These are phyloP conservation scores for Tuber magnatum DNA, from an alignment of 495 filamentous ascomycete genomes.

Conservation along the genomic window DNA sequence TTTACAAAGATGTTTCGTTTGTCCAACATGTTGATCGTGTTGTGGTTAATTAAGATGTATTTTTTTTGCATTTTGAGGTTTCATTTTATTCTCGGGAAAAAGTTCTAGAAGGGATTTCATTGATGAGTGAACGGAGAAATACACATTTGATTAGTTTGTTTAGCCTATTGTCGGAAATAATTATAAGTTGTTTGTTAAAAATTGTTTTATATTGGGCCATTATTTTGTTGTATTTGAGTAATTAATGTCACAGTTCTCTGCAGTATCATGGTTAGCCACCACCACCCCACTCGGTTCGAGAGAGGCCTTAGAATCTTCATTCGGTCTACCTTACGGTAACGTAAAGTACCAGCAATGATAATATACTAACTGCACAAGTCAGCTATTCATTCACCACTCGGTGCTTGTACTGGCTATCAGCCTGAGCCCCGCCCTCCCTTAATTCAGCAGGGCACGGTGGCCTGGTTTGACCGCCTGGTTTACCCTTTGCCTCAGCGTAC, in stretches of 20 bases:
- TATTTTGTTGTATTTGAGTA: background rate
- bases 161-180: background rate
- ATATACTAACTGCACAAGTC: background rate
- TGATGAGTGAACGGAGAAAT: conserved; percentile 11
- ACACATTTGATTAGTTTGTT: background rate
- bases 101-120: conserved; percentile 32
- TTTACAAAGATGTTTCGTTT: background rate
- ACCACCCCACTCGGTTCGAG: background rate
- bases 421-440: background rate
- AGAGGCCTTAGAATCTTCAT: background rate
- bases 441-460: background rate
- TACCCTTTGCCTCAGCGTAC: background rate
- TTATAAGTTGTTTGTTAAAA: background rate
- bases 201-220: background rate
- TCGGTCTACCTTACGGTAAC: background rate
- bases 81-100: conserved; percentile 22
- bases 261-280: background rate
- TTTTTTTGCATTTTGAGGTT: conserved; percentile 32
- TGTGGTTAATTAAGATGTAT: conserved; percentile 5
- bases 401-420: background rate
- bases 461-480: background rate
- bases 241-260: background rate
- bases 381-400: background rate
- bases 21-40: conserved; percentile 16
- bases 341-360: background rate